Evolutionary conservation across 75 land plant genomes (phyloP).

Genomic region (Azolla pinnata): DNA sequence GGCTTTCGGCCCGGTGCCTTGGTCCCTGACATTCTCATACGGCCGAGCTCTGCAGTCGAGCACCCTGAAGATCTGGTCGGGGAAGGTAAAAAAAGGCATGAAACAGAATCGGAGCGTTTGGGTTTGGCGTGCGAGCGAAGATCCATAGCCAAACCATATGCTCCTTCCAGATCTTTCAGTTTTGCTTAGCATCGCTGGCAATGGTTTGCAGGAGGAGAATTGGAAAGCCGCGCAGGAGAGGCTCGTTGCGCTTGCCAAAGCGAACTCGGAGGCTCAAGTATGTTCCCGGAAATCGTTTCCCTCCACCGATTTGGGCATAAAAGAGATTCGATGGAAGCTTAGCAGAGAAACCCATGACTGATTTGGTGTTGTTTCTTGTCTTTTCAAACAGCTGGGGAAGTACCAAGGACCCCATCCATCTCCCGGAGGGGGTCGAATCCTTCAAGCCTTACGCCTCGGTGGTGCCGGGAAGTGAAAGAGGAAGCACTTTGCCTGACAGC

Average conservation of each 20-base stretch:
- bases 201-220: constrained; percentile 28
- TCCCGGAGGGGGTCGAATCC: constrained; percentile 26
- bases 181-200: too few relatives aligned
- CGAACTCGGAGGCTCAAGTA: constrained; percentile 36
- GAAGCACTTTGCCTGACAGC: too few relatives aligned
- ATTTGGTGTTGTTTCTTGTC: too few relatives aligned
- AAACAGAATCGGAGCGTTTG: too few relatives aligned
- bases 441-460: constrained; percentile 23
- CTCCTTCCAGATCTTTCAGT: too few relatives aligned
- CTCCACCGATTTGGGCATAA: too few relatives aligned
- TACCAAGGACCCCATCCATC: constrained; percentile 30
- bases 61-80: constrained; percentile 59
- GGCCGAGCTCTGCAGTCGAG: constrained; percentile 67
- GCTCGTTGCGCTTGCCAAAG: constrained; percentile 34
- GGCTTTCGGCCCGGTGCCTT: constrained; percentile 38
- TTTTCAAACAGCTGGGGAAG: constrained; percentile 30
- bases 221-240: constrained; percentile 29
- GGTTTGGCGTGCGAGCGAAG: too few relatives aligned
- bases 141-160: too few relatives aligned
- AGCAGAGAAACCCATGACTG: too few relatives aligned
- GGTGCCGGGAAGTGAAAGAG: constrained; percentile 31
- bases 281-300: too few relatives aligned
- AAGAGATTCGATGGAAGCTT: too few relatives aligned
- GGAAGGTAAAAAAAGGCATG: constrained; percentile 39
- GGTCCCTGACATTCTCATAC: constrained; percentile 57